Evolutionary conservation across 129 eudicot genomes (phyloP).

Genomic region (Deinandra increscens): DNA sequence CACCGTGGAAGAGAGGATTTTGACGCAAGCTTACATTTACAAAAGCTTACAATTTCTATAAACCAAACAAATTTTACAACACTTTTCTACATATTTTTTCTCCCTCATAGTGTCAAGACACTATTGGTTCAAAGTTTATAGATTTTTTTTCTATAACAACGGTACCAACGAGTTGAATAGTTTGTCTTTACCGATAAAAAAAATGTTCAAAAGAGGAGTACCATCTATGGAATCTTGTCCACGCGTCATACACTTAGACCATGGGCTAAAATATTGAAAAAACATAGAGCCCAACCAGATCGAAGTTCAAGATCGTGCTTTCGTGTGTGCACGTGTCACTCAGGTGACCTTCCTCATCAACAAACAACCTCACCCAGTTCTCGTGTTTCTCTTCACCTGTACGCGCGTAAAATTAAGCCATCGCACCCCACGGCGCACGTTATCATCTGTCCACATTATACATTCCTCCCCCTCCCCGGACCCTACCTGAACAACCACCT

Average conservation of each 20-base stretch:
- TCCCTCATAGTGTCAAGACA: too few relatives aligned
- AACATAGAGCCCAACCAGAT: slow-evolving; percentile 10
- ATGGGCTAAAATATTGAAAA: background rate
- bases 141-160: too few relatives aligned
- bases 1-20: too few relatives aligned
- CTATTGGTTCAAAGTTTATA: too few relatives aligned
- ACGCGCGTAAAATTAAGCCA: background rate
- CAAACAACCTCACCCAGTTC: slow-evolving; percentile 2
- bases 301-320: slow-evolving; percentile 28
- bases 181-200: too few relatives aligned
- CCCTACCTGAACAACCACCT: slow-evolving; percentile 27
- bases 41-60: too few relatives aligned
- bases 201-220: background rate
- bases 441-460: slow-evolving; percentile 19
- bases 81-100: too few relatives aligned
- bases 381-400: background rate
- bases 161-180: too few relatives aligned
- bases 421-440: slow-evolving; percentile 41
- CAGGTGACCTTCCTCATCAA: slow-evolving; percentile 3
- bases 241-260: background rate
- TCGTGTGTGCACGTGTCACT: slow-evolving; percentile 27
- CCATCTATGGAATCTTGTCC: background rate
- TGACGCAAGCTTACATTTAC: too few relatives aligned
- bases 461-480: slow-evolving; percentile 8
- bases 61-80: too few relatives aligned